A percentile compares a stretch with the other conserved stretches of the same genome.
phyloP scores from a whole-genome alignment of 2,329 filamentous ascomycete species.

The Colletotrichum tropicale region DNA sequence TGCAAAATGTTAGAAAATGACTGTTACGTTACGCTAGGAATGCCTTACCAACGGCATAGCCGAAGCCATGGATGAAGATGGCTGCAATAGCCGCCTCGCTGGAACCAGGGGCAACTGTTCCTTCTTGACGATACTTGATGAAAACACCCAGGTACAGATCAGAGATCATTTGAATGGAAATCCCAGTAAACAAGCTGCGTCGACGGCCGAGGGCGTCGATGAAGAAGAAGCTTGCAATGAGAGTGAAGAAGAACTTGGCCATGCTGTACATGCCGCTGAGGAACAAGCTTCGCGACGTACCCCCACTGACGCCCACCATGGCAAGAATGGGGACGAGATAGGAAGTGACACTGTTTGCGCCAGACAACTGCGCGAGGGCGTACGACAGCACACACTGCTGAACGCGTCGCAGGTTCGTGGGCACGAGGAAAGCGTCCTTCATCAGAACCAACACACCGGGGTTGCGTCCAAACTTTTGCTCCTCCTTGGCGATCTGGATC shows the following conservation, averaged over 20 bases:
- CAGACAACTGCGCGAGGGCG: constrained; percentile 45
- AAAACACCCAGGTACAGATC: constrained; percentile 45
- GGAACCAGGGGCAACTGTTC: constrained; percentile 27
- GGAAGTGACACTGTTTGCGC: constrained; percentile 46
- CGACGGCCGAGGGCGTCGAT: constrained; percentile 47
- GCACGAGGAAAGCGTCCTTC: constrained; percentile 39
- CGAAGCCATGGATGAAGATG: constrained; percentile 50
- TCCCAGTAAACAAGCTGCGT: constrained; percentile 38
- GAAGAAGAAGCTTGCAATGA: constrained; percentile 47
- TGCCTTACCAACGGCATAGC: constrained; percentile 36
- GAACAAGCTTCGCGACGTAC: constrained; percentile 37
- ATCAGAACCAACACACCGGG: constrained; percentile 26
- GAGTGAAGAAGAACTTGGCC: constrained; percentile 44
- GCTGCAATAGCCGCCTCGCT: constrained; percentile 44
- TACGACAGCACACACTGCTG: constrained; percentile 42
- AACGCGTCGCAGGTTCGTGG: constrained; percentile 42
- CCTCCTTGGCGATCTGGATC: constrained; percentile 24
- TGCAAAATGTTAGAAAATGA: rapidly evolving
- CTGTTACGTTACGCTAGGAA: neutral
- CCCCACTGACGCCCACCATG: constrained; percentile 35
- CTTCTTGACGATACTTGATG: constrained; percentile 36
- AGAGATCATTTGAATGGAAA: constrained; percentile 41
- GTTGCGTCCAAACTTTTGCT: constrained; percentile 14
- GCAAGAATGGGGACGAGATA: constrained; percentile 47
- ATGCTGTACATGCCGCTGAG: constrained; percentile 46